Evolutionary conservation across 169 alveolate species (phyloP), one percentile per base, ranked within the genome.

Genomic region (Eimeria zaria): DNA sequence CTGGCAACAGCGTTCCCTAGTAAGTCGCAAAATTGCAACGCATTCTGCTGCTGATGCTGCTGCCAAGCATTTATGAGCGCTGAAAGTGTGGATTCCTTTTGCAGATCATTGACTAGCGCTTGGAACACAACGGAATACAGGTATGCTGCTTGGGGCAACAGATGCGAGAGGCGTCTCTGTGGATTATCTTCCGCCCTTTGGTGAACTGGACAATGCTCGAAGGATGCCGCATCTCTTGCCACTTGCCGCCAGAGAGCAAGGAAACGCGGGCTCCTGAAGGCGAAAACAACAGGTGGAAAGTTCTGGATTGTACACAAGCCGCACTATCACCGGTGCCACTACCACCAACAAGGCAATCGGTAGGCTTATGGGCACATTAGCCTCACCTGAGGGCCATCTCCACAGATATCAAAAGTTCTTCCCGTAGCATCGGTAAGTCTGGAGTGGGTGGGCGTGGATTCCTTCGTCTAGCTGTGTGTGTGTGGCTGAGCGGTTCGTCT

Each of bases 201-300:
- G 48, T 51, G 55, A n/a, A 36, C 33, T 81, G 90, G 20, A 5
- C 41, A 5, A 33, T 20, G 67, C 53, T 48, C 67, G 12, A 33
- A 36, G 24, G 48, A 9, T 9, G 73, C 44, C 51, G n/a, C 55
- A 48, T 55, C 71, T 8, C 74, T 73, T 30, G 51, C 53, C n/a
- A n/a, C 90, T n/a, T 55, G 90, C 73, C 48, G 58, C 90, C 90
- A 81, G 48, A 81, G 73, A 18, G 90, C 33, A 27, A 81, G 51
- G 48, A 81, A 81, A 7, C 71, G 71, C 22, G 90, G 51, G 30
- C 53, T 81, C 90, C 90, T 81, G 90, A 27, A n/a, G 30, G 33
- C 46, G 27, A 16, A 39, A 14, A 27, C 20, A 39, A 55, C 64
- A 78, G 22, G n/a, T 44, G 33, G 64, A 46, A 44, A 46, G 36